phyloP scores from a whole-genome alignment of 352 stramenopile species.

The Globisporangium echinulatum region DNA sequence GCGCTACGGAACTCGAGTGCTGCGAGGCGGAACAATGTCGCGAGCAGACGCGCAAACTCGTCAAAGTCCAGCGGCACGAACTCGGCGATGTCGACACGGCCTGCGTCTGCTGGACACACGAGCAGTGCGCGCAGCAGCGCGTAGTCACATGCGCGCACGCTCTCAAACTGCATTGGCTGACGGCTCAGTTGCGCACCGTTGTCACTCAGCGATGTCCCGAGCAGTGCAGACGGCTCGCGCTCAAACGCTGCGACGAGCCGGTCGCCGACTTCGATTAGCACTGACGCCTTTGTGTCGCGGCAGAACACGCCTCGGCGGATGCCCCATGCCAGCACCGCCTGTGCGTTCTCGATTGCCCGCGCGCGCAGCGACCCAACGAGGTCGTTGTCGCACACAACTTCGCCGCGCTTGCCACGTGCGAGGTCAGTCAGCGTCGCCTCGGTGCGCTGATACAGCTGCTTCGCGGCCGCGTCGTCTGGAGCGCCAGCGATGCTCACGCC shows the following conservation, averaged over 20 bases:
- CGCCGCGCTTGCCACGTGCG: neutral
- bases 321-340: constrained; percentile 34
- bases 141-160: constrained; percentile 23
- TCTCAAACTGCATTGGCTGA: constrained; percentile 14
- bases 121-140: constrained; percentile 24
- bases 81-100: constrained; percentile 27
- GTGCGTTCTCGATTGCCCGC: constrained; percentile 21
- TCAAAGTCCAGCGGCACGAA: constrained; percentile 26
- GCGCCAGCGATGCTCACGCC: constrained; percentile 19
- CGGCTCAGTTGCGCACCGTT: constrained; percentile 10
- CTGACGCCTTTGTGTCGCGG: constrained; percentile 5
- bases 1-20: constrained; percentile 22
- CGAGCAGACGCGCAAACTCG: constrained; percentile 26
- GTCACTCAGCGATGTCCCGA: neutral
- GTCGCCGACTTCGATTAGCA: constrained; percentile 7
- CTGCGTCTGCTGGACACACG: constrained; percentile 26
- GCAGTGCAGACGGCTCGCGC: neutral
- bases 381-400: neutral
- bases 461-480: constrained; percentile 14
- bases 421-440: constrained; percentile 16
- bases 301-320: constrained; percentile 35
- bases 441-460: constrained; percentile 17
- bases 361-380: constrained; percentile 5
- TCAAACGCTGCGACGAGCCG: constrained; percentile 2
- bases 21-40: constrained; percentile 24